phyloP scores from a whole-genome alignment of 1,139 yeast genomes.

The Insectozyma bohioensis region DNA sequence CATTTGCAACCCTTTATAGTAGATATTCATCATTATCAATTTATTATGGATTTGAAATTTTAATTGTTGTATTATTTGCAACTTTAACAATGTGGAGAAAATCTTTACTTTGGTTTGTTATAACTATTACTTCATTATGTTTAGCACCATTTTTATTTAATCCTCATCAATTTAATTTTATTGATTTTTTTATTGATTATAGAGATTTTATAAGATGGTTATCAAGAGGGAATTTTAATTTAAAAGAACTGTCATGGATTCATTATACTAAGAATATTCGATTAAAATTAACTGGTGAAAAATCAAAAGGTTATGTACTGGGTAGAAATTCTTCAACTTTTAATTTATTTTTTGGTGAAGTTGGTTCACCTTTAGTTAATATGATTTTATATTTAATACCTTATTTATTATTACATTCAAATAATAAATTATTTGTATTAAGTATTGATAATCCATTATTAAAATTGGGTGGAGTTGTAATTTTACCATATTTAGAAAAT shows the following conservation, averaged over 20 bases:
- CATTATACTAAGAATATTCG: slow-evolving; percentile 52
- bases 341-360: slow-evolving; percentile 54
- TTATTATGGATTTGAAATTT: slow-evolving; percentile 61
- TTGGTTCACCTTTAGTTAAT: slow-evolving; percentile 48
- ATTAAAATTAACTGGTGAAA: slow-evolving; percentile 67
- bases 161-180: slow-evolving; percentile 78
- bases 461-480: slow-evolving; percentile 49
- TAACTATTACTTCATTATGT: slow-evolving; percentile 68
- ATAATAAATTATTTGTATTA: slow-evolving; percentile 54
- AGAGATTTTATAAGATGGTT: slow-evolving; percentile 67
- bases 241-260: slow-evolving; percentile 61
- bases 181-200: slow-evolving; percentile 74
- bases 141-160: slow-evolving; percentile 80
- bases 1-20: slow-evolving; percentile 60
- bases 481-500: slow-evolving; percentile 56
- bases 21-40: slow-evolving; percentile 65
- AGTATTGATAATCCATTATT: slow-evolving; percentile 53
- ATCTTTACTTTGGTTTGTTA: slow-evolving; percentile 81
- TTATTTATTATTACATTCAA: slow-evolving; percentile 61
- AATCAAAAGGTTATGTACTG: slow-evolving; percentile 20
- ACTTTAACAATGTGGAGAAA: slow-evolving; percentile 73
- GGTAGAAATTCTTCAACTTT: slow-evolving; percentile 29
- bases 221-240: slow-evolving; percentile 56
- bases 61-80: slow-evolving; percentile 61
- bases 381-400: slow-evolving; percentile 52